These are phyloP conservation scores for Boletus mariae DNA, from an alignment of 1,284 basidiomycete species.

Conservation along the genomic window DNA sequence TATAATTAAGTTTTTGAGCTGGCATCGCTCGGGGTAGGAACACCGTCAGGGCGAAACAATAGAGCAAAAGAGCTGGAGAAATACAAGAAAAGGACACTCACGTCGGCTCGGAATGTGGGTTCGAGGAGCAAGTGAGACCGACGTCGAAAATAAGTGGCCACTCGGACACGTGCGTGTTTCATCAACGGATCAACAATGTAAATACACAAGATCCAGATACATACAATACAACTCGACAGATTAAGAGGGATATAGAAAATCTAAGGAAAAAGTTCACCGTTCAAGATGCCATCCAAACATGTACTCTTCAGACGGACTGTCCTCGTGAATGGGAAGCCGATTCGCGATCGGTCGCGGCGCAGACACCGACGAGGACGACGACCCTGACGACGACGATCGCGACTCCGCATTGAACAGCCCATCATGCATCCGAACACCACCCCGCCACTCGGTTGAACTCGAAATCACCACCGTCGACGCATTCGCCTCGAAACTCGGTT, in stretches of 20 bases:
- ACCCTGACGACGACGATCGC: slow-evolving; percentile 15
- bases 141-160: too few species aligned
- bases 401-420: neutral
- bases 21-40: too few species aligned
- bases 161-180: neutral
- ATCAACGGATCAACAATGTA: neutral
- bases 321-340: slow-evolving; percentile 23
- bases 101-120: too few species aligned
- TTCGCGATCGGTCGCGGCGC: slow-evolving; percentile 9
- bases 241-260: neutral
- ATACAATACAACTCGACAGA: neutral
- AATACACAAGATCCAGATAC: slow-evolving; percentile 13
- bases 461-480: slow-evolving; percentile 11
- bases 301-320: slow-evolving; percentile 17
- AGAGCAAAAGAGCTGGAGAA: too few species aligned
- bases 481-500: slow-evolving; percentile 1
- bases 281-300: slow-evolving; percentile 15
- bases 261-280: neutral
- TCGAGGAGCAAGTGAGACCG: too few species aligned
- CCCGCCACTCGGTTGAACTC: slow-evolving; percentile 10
- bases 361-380: slow-evolving; percentile 3
- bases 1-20: too few species aligned
- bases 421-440: neutral
- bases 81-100: too few species aligned
- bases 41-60: too few species aligned